These are phyloP conservation scores for Xanthoconium separans DNA, from an alignment of 1,284 basidiomycete species.

Conservation along the genomic window DNA sequence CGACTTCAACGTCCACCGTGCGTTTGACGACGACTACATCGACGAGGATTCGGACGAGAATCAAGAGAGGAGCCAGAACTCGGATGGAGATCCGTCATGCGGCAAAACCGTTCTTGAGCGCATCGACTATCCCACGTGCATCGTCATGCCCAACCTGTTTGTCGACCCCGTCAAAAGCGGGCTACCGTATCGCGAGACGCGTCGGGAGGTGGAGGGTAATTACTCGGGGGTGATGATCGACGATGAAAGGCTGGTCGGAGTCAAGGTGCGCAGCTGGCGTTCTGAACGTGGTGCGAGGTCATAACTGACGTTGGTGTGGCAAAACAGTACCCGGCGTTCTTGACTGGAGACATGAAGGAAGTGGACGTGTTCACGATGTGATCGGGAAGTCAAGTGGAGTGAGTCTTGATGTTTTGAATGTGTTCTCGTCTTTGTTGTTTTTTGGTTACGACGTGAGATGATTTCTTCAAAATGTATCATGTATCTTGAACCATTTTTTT, in stretches of 20 bases:
- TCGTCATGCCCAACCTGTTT: constrained; percentile 23
- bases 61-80: background rate
- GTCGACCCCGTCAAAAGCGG: constrained; percentile 20
- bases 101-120: background rate
- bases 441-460: too few relatives aligned
- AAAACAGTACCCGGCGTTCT: constrained; percentile 22
- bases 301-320: too few relatives aligned
- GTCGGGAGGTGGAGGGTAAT: constrained; percentile 12
- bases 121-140: constrained; percentile 13
- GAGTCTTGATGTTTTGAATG: too few relatives aligned
- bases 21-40: background rate
- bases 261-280: constrained; percentile 29
- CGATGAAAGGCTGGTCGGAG: constrained; percentile 35
- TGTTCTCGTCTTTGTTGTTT: too few relatives aligned
- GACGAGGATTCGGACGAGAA: background rate
- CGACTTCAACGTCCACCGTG: constrained; percentile 38
- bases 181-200: constrained; percentile 21
- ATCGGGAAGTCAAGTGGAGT: background rate
- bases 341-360: constrained; percentile 31
- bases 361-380: constrained; percentile 33
- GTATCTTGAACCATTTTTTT: too few relatives aligned
- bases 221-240: constrained; percentile 39
- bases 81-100: background rate
- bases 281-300: too few relatives aligned
- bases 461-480: too few relatives aligned